A percentile compares a stretch with the other conserved stretches of the same genome.
phyloP scores from a whole-genome alignment of 164 flowering plant species.

The Santalum album region DNA sequence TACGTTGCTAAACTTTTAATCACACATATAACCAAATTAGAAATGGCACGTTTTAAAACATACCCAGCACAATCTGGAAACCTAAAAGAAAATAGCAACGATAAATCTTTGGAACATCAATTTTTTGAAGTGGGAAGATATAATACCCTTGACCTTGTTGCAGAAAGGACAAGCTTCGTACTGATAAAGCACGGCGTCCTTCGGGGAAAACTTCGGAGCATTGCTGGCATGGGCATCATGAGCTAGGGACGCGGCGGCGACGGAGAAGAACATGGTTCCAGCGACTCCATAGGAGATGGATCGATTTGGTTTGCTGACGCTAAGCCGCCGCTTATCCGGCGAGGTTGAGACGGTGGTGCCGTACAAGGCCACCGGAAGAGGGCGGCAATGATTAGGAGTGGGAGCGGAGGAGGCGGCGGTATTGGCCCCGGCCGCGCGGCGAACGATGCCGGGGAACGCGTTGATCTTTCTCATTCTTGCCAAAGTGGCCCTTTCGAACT shows the following conservation, averaged over 20 bases:
- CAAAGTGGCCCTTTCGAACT: no score
- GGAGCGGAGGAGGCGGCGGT: conserved; percentile 14
- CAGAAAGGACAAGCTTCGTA: conserved; percentile 99
- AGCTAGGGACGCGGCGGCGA: conserved; percentile 35
- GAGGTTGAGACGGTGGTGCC: conserved; percentile 3
- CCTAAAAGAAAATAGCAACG: no score
- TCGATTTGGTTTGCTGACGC: conserved; percentile 6
- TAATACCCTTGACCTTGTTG: conserved; percentile 90
- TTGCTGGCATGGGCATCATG: conserved; percentile 54
- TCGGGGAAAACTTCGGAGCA: conserved; percentile 30
- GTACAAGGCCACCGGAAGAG: conserved; percentile 4
- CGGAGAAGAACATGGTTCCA: conserved; percentile 43
- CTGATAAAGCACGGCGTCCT: conserved; percentile 87
- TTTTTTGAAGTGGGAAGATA: no score
- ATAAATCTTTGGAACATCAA: no score
- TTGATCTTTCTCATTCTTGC: conserved; percentile 20
- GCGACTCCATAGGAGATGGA: conserved; percentile 19
- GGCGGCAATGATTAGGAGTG: conserved; percentile 10
- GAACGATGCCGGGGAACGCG: conserved; percentile 18
- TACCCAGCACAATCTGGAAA: no score
- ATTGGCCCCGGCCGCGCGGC: conserved; percentile 18
- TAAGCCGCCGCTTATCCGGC: not conserved
- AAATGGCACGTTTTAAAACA: no score
- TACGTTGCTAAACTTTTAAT: no score
- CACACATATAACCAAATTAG: no score